Evolutionary conservation across 2,329 filamentous ascomycete genomes (phyloP).

Genomic region (Rhynchosporium graminicola): DNA sequence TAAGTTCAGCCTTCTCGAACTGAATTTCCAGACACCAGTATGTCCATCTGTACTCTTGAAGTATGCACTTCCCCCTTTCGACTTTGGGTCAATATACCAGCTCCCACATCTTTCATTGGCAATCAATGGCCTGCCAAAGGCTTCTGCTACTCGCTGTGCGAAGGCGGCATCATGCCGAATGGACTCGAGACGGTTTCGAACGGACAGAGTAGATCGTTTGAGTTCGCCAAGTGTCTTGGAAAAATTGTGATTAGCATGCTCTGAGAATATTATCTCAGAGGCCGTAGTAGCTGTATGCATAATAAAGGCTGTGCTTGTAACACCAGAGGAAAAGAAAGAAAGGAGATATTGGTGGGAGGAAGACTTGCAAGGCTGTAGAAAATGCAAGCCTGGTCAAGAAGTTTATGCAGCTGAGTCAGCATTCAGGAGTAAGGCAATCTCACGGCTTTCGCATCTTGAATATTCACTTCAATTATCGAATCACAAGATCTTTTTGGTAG

Average conservation of each 20-base stretch:
- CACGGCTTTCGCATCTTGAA: no score
- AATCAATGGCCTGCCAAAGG: conserved; percentile 67
- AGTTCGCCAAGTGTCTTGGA: conserved; percentile 70
- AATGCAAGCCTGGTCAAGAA: not conserved
- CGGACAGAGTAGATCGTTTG: conserved; percentile 73
- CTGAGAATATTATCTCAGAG: conserved; percentile 47
- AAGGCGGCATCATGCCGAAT: conserved; percentile 78
- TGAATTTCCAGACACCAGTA: conserved; percentile 87
- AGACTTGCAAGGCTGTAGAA: conserved; percentile 14
- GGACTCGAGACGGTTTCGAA: conserved; percentile 79
- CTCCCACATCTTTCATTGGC: conserved; percentile 95
- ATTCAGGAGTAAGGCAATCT: no score
- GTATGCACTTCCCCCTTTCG: conserved; percentile 76
- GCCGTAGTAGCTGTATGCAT: conserved; percentile 47
- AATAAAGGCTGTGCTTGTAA: not conserved
- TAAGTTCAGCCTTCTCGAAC: conserved; percentile 78
- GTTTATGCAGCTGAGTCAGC: not conserved
- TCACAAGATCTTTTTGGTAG: no score
- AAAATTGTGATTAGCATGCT: conserved; percentile 62
- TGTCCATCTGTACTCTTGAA: conserved; percentile 99
- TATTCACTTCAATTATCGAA: no score
- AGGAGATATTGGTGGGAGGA: no score
- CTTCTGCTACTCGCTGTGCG: conserved; percentile 60
- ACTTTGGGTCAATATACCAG: conserved; percentile 78
- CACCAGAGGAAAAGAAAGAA: not conserved